These are phyloP conservation scores for Leishmania amazonensis DNA, from an alignment of 208 protist genomes.

Conservation along the genomic window DNA sequence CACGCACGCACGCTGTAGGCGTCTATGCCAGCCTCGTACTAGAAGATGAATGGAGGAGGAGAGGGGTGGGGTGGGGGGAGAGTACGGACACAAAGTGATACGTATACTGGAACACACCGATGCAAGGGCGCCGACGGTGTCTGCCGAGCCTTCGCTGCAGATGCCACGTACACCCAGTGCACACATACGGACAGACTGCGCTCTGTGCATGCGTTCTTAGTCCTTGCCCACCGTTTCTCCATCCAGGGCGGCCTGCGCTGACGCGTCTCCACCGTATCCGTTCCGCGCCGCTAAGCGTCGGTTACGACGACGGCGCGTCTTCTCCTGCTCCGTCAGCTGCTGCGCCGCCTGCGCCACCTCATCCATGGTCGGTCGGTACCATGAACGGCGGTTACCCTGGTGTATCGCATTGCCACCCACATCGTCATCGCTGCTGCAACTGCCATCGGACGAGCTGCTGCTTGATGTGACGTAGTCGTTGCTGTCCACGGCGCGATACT, in stretches of 20 bases:
- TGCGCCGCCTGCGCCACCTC: conserved; percentile 25
- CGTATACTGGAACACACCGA: not conserved
- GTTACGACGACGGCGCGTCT: conserved; percentile 7
- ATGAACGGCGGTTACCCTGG: not conserved
- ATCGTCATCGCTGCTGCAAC: conserved; percentile 2
- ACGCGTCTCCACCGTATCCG: not conserved
- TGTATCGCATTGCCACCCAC: not conserved
- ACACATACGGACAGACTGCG: not conserved
- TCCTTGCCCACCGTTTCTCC: conserved; percentile 12
- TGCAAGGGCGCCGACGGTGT: not conserved
- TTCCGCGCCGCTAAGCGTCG: not conserved
- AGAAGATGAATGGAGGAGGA: no score
- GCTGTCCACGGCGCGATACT: conserved; percentile 26
- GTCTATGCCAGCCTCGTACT: no score
- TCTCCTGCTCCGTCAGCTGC: conserved; percentile 22
- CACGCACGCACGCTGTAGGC: no score
- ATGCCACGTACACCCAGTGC: not conserved
- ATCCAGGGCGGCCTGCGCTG: not conserved
- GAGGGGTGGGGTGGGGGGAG: no score
- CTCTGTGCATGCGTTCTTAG: not conserved
- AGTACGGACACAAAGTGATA: not conserved
- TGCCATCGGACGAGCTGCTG: conserved; percentile 15
- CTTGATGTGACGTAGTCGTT: conserved; percentile 13
- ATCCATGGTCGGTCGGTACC: conserved; percentile 21
- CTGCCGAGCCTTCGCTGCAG: not conserved